Evolutionary conservation across 257 asterid genomes (phyloP).

Genomic region (Coffea canephora): DNA sequence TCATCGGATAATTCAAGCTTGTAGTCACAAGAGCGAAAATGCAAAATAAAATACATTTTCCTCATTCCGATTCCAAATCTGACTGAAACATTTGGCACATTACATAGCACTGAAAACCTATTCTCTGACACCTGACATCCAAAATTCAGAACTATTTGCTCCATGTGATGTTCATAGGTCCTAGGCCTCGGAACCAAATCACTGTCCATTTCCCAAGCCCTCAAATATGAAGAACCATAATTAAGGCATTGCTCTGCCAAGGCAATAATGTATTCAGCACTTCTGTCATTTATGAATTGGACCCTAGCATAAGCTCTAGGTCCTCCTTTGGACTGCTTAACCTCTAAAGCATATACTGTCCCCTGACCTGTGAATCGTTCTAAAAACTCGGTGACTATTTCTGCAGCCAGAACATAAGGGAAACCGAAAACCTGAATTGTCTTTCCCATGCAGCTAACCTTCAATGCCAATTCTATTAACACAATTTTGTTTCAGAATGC

Average conservation of each 20-base stretch:
- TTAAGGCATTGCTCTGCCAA: constrained; percentile 35
- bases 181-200: constrained; percentile 40
- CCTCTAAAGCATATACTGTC: constrained; percentile 55
- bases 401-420: constrained; percentile 41
- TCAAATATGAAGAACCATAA: constrained; percentile 54
- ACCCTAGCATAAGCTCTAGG: constrained; percentile 63
- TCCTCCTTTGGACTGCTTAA: constrained; percentile 42
- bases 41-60: constrained; percentile 46
- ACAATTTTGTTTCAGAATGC: constrained; percentile 4
- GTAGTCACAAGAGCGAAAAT: constrained; percentile 30
- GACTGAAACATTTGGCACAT: constrained; percentile 31
- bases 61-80: constrained; percentile 59
- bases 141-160: constrained; percentile 40
- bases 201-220: constrained; percentile 37
- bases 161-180: constrained; percentile 36
- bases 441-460: constrained; percentile 26
- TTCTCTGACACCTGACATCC: constrained; percentile 62
- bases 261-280: constrained; percentile 35
- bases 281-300: constrained; percentile 39
- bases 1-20: constrained; percentile 75
- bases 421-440: constrained; percentile 56
- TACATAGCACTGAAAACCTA: constrained; percentile 55
- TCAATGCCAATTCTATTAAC: constrained; percentile 1
- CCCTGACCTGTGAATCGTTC: constrained; percentile 47
- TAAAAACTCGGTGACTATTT: constrained; percentile 26